Evolutionary conservation across 306 rosid genomes (phyloP).

Genomic region (Chamaecrista fasciculata): DNA sequence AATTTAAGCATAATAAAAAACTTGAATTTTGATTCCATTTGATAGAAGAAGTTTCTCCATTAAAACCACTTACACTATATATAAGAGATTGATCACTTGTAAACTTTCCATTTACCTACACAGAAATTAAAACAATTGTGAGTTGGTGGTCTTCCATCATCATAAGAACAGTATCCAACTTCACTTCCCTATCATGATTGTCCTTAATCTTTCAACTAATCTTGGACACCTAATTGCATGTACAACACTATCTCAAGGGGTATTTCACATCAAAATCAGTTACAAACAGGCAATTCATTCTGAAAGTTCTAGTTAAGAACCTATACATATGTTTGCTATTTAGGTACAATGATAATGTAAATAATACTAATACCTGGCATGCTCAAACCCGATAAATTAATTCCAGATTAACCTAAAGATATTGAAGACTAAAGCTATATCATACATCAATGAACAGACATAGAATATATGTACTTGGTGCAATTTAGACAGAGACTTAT

Average conservation of each 20-base stretch:
- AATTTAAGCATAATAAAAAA: conserved; percentile 7
- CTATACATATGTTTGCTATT: not conserved
- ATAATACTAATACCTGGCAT: not conserved
- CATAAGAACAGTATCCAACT: not conserved
- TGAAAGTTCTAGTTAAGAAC: not conserved
- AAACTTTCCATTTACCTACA: conserved; percentile 91
- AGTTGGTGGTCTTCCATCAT: conserved; percentile 2
- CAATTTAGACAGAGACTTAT: not conserved
- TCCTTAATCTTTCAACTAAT: not conserved
- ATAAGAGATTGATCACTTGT: conserved; percentile 69
- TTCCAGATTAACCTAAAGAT: not conserved
- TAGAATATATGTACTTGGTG: not conserved
- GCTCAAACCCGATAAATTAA: not conserved
- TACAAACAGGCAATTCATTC: not conserved
- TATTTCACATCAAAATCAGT: conserved; percentile 2
- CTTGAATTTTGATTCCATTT: conserved; percentile 3
- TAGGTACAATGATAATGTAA: not conserved
- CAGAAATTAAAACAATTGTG: conserved; percentile 16
- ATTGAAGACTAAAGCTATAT: conserved; percentile 13
- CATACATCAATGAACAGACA: not conserved
- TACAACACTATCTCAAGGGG: not conserved
- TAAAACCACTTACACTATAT: conserved; percentile 60
- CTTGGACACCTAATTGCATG: not conserved
- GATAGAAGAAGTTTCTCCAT: conserved; percentile 10
- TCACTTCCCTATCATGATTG: not conserved